These are phyloP conservation scores for Clonostachys rosea DNA, from an alignment of 2,329 filamentous ascomycete genomes.

Conservation along the genomic window DNA sequence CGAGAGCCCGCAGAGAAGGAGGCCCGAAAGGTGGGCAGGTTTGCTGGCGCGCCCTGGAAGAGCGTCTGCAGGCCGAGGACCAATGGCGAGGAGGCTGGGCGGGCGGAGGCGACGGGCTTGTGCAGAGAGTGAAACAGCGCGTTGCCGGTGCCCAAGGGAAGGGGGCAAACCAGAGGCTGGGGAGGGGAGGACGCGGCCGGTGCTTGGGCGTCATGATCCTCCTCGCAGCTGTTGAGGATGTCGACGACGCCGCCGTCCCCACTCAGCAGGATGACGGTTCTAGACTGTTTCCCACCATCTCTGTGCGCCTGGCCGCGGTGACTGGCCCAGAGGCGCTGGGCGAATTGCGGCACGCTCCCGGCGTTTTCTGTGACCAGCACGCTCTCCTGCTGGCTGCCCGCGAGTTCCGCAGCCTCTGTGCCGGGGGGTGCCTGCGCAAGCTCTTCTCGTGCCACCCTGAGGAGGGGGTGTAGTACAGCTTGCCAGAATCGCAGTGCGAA, in stretches of 20 bases:
- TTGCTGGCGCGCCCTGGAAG: conserved; percentile 46
- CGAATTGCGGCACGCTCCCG: conserved; percentile 61
- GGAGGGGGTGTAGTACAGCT: conserved; percentile 48
- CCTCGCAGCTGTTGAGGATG: conserved; percentile 60
- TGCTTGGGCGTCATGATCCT: not conserved
- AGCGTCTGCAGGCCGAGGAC: conserved; percentile 52
- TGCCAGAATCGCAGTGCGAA: conserved; percentile 52
- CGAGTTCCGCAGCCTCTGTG: not conserved
- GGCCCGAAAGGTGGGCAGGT: conserved; percentile 59
- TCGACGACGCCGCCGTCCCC: conserved; percentile 88
- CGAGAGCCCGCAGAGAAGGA: conserved; percentile 54
- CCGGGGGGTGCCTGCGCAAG: conserved; percentile 1
- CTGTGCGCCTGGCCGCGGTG: conserved; percentile 17
- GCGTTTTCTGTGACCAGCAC: conserved; percentile 60
- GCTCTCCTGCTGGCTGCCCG: not conserved
- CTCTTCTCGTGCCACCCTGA: conserved; percentile 32
- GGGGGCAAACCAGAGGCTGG: conserved; percentile 30
- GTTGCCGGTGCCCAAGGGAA: conserved; percentile 63
- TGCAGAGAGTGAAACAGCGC: conserved; percentile 60
- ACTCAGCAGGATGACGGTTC: conserved; percentile 70
- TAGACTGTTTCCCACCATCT: conserved; percentile 4
- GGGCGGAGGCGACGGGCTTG: conserved; percentile 45
- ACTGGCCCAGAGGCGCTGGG: conserved; percentile 29
- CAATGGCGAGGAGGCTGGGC: conserved; percentile 29
- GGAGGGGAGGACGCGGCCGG: conserved; percentile 23